These are phyloP conservation scores for Colletotrichum filicis DNA, from an alignment of 2,329 filamentous ascomycete genomes.

Conservation along the genomic window DNA sequence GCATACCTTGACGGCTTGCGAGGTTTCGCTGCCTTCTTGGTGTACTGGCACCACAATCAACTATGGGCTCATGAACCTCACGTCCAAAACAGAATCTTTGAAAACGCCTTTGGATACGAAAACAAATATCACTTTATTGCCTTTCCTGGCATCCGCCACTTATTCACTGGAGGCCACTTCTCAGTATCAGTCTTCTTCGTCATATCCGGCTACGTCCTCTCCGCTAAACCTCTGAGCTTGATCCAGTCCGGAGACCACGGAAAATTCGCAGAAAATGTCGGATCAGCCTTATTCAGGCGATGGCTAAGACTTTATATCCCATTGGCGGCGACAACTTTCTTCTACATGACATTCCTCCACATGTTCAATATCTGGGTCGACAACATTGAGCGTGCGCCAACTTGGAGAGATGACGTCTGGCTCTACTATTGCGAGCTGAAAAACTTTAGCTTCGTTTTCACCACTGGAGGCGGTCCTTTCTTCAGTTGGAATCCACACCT, in stretches of 20 bases:
- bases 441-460: slow-evolving; percentile 50
- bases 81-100: slow-evolving; percentile 48
- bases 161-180: slow-evolving; percentile 72
- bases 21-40: slow-evolving; percentile 58
- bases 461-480: slow-evolving; percentile 54
- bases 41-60: slow-evolving; percentile 59
- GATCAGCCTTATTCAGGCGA: slow-evolving; percentile 59
- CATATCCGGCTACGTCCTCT: slow-evolving; percentile 67
- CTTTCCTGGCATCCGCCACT: slow-evolving; percentile 67
- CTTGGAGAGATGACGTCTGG: slow-evolving; percentile 61
- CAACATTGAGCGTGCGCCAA: slow-evolving; percentile 50
- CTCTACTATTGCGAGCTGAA: slow-evolving; percentile 58
- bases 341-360: slow-evolving; percentile 51
- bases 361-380: slow-evolving; percentile 49
- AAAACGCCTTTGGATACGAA: slow-evolving; percentile 57
- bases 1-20: slow-evolving; percentile 61
- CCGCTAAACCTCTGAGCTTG: slow-evolving; percentile 59
- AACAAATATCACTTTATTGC: slow-evolving; percentile 58
- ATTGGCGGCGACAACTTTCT: slow-evolving; percentile 64
- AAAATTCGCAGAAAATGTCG: slow-evolving; percentile 55
- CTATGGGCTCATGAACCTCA: slow-evolving; percentile 51
- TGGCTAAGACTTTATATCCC: slow-evolving; percentile 62
- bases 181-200: slow-evolving; percentile 66
- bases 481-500: slow-evolving; percentile 63
- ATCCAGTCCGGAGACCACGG: slow-evolving; percentile 55